phyloP scores from a whole-genome alignment of 441 rosid genomes.

The Macaranga tanarius region DNA sequence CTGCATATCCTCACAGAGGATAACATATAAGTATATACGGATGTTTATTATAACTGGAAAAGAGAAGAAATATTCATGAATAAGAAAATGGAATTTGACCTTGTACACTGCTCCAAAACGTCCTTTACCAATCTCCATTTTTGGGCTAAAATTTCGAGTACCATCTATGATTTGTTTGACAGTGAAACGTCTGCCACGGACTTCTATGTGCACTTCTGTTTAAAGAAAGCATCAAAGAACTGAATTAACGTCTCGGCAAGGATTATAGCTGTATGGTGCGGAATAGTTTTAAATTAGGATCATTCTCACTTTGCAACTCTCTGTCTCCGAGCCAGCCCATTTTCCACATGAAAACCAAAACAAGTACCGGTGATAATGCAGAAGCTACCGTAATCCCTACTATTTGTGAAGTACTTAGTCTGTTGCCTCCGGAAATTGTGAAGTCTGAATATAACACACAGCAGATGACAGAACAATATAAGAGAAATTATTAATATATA shows the following conservation, averaged over 20 bases:
- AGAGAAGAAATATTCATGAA: too few relatives aligned
- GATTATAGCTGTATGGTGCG: too few relatives aligned
- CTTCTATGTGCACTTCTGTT: background rate
- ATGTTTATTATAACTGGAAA: background rate
- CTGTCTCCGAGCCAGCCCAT: slow-evolving; percentile 5
- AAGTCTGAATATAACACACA: too few relatives aligned
- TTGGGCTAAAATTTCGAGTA: slow-evolving; percentile 9
- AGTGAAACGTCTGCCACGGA: background rate
- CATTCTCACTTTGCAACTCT: background rate
- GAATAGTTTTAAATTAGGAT: too few relatives aligned
- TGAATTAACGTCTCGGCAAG: too few relatives aligned
- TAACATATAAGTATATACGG: too few relatives aligned
- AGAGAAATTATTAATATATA: too few relatives aligned
- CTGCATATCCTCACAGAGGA: background rate
- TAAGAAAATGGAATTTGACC: background rate
- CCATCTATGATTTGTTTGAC: slow-evolving; percentile 8
- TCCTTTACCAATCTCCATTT: background rate
- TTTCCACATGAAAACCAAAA: slow-evolving; percentile 13
- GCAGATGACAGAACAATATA: too few relatives aligned
- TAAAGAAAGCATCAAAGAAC: background rate
- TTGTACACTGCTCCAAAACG: slow-evolving; percentile 11
- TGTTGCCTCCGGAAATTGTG: too few relatives aligned
- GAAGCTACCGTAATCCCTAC: slow-evolving; percentile 16
- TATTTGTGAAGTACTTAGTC: slow-evolving; percentile 14
- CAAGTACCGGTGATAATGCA: slow-evolving; percentile 13